These are phyloP conservation scores for Marasmius sp. DNA, from an alignment of 1,284 basidiomycete species.

Conservation along the genomic window DNA sequence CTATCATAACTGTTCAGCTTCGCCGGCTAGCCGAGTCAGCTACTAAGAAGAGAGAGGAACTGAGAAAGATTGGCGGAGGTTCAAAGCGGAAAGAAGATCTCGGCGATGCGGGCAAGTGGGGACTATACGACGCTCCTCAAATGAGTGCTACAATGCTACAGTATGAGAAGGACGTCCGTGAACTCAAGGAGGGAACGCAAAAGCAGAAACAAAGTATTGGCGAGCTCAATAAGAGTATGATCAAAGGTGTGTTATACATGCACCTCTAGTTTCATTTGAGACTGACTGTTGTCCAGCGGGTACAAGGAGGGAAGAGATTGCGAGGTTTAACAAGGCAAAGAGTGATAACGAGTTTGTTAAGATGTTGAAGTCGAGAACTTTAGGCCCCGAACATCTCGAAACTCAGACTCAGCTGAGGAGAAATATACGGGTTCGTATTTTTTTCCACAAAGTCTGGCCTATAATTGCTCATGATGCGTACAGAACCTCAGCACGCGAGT, in stretches of 20 bases:
- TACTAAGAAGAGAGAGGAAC: slow-evolving; percentile 28
- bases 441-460: slow-evolving; percentile 1
- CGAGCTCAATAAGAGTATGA: slow-evolving; percentile 60
- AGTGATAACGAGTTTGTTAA: slow-evolving; percentile 77
- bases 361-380: slow-evolving; percentile 75
- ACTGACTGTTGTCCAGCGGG: slow-evolving; percentile 44
- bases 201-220: slow-evolving; percentile 42
- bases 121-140: slow-evolving; percentile 47
- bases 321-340: slow-evolving; percentile 33
- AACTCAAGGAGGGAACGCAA: slow-evolving; percentile 44
- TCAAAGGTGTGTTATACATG: slow-evolving; percentile 53
- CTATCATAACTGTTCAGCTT: slow-evolving; percentile 34
- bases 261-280: neutral
- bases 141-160: slow-evolving; percentile 50
- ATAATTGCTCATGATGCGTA: slow-evolving; percentile 8
- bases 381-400: slow-evolving; percentile 88
- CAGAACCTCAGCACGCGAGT: slow-evolving; percentile 71
- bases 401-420: slow-evolving; percentile 75
- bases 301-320: slow-evolving; percentile 49
- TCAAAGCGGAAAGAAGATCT: slow-evolving; percentile 45
- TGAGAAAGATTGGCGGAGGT: slow-evolving; percentile 36
- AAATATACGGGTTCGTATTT: slow-evolving; percentile 56
- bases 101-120: slow-evolving; percentile 50
- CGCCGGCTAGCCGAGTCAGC: slow-evolving; percentile 35
- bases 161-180: slow-evolving; percentile 51